These are phyloP conservation scores for Aspergillus sp. DNA, from an alignment of 2,329 filamentous ascomycete species.

Conservation along the genomic window DNA sequence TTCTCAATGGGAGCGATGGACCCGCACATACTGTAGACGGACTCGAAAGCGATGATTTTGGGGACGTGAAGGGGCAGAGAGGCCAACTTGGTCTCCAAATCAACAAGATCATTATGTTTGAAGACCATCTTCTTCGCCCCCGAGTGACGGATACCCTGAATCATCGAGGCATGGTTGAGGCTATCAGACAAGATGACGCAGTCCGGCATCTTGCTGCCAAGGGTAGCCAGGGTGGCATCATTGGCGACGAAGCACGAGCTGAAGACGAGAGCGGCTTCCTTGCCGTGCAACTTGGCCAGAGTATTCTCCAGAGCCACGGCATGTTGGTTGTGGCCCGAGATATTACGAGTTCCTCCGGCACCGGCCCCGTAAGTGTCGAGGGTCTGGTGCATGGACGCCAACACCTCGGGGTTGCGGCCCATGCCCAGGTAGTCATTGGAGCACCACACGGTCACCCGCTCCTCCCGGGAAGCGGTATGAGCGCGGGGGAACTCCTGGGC, in stretches of 20 bases:
- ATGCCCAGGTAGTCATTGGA: constrained; percentile 99
- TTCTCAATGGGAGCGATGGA: constrained; percentile 93
- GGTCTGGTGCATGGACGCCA: constrained; percentile 91
- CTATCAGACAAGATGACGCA: constrained; percentile 98
- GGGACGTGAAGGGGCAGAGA: constrained; percentile 79
- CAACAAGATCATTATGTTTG: constrained; percentile 94
- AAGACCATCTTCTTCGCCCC: constrained; percentile 97
- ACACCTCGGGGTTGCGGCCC: constrained; percentile 83
- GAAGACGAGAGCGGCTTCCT: constrained; percentile 90
- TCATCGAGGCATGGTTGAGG: constrained; percentile 98
- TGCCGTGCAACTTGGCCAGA: constrained; percentile 82
- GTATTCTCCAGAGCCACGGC: constrained; percentile 80
- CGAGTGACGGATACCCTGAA: constrained; percentile 96
- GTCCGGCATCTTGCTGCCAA: constrained; percentile 94
- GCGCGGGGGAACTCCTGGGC: constrained; percentile 94
- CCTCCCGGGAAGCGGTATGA: constrained; percentile 78
- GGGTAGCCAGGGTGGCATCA: constrained; percentile 89
- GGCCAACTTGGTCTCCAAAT: constrained; percentile 88
- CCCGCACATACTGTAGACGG: constrained; percentile 99
- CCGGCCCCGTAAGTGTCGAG: constrained; percentile 93
- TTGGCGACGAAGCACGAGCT: constrained; percentile 98
- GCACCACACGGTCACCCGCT: constrained; percentile 96
- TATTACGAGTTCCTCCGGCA: constrained; percentile 93
- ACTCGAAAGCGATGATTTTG: constrained; percentile 98
- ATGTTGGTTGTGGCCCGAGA: constrained; percentile 96